Base-by-base conservation (phyloP, 2,329 filamentous ascomycete species). In the Epichloe festucae region DNA sequence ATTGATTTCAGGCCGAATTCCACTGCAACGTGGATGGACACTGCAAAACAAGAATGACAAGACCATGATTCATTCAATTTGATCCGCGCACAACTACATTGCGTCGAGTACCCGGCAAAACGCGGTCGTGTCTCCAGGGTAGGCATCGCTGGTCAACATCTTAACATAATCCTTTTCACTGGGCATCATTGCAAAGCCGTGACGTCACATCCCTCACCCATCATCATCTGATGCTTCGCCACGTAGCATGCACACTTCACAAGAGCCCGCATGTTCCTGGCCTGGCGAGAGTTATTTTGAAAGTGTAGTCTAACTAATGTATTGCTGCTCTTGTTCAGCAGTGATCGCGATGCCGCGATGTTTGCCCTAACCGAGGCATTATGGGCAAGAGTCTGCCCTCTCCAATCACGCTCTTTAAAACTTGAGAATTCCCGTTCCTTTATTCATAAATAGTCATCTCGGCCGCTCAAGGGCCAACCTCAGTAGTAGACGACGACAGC, bases 391-490 rank as follows among this genome's bases (percentile, higher is more conserved):
- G 59, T 60, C 57, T 57, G 60, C 60, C 62, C 59, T 60, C 60
- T 60, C 59, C 63, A 59, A 61, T 63, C 63, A 65, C 65, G 64
- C 65, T 68, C 58, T 59, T 63, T 60, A 64, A 64, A 64, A 64
- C 62, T 59, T 60, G 55, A 57, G 61, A 60, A 62, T 60, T 57
- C 58, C 60, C 54, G 56, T 56, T 58, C 56, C 62, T 62, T 58
- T 64, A 62, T 66, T 50, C 66, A 64, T 68, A 63, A 68, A 66
- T 65, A 62, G 63, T 67, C 65, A 61, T 67, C 61, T 60, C 61
- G 61, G 59, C 60, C 61, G 58, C 62, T 57, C 57, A 62, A 59
- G 56, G 57, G 57, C 60, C 59, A 61, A 60, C 57, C 57, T 61
- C 59, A 60, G 38, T 39, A 49, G 41, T 39, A 49, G 41, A 39